Conservation (phyloP, 2,329 filamentous ascomycete genomes). For the Aureobasidium vineae region DNA sequence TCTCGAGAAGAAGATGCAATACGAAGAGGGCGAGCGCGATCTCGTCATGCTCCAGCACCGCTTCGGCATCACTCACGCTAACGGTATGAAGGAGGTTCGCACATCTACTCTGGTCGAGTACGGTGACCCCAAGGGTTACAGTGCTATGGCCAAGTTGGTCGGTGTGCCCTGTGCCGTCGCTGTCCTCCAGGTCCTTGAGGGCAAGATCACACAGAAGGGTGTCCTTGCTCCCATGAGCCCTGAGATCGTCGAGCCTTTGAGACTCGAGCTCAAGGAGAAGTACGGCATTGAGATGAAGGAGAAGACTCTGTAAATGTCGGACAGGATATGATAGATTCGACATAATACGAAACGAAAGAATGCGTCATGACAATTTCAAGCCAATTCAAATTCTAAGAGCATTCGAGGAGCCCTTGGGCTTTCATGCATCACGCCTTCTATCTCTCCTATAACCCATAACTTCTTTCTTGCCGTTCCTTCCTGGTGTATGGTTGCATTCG, state of each 20-base stretch:
- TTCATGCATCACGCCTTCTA: too few relatives aligned
- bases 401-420: too few relatives aligned
- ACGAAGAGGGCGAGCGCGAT: conserved; percentile 77
- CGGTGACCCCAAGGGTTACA: conserved; percentile 70
- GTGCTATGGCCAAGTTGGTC: conserved; percentile 79
- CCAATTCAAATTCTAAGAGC: neutral
- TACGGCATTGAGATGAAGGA: conserved; percentile 72
- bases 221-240: conserved; percentile 73
- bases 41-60: conserved; percentile 76
- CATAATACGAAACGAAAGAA: conserved; percentile 5
- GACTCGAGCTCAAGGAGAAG: conserved; percentile 74
- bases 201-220: conserved; percentile 41
- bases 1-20: conserved; percentile 90
- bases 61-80: conserved; percentile 80
- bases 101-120: conserved; percentile 82
- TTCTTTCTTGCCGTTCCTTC: too few relatives aligned
- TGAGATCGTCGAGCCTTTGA: conserved; percentile 69
- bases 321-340: conserved; percentile 9
- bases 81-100: conserved; percentile 72
- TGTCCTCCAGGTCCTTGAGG: conserved; percentile 49
- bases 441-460: too few relatives aligned
- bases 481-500: too few relatives aligned
- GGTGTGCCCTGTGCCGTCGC: conserved; percentile 73
- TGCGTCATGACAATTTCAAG: conserved; percentile 14
- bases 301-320: conserved; percentile 51